Evolutionary conservation across 2,329 filamentous ascomycete genomes (phyloP).

Genomic region (Neonectria magnoliae): DNA sequence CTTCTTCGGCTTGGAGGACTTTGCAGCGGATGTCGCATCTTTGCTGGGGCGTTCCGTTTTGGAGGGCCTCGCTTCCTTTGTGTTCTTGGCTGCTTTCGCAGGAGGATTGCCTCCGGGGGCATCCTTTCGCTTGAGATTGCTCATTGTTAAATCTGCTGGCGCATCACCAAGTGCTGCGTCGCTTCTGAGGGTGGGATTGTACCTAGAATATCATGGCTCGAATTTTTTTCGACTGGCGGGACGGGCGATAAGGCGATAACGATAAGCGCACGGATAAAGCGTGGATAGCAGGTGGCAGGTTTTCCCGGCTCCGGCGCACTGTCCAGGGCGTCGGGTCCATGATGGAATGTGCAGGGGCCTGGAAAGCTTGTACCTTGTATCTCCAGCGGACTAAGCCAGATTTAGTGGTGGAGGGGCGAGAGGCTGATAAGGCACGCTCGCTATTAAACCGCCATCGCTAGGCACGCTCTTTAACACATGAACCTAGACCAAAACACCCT

Average conservation of each 20-base stretch:
- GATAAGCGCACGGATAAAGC: slow-evolving; percentile 16
- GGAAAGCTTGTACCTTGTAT: slow-evolving; percentile 9
- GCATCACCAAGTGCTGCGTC: slow-evolving; percentile 39
- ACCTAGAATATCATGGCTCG: slow-evolving; percentile 32
- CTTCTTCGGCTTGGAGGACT: slow-evolving; percentile 48
- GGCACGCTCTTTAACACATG: slow-evolving; percentile 38
- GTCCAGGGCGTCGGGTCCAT: slow-evolving; percentile 1
- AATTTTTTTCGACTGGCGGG: slow-evolving; percentile 47
- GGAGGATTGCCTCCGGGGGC: slow-evolving; percentile 62
- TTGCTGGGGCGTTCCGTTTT: slow-evolving; percentile 53
- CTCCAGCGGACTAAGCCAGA: slow-evolving; percentile 6
- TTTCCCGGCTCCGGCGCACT: slow-evolving; percentile 28
- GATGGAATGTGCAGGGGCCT: neutral
- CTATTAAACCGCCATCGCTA: slow-evolving; percentile 13
- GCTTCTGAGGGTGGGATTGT: slow-evolving; percentile 34
- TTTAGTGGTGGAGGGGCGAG: slow-evolving; percentile 16
- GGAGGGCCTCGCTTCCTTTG: slow-evolving; percentile 58
- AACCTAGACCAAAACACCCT: slow-evolving; percentile 15
- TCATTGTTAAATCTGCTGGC: slow-evolving; percentile 56
- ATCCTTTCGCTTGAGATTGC: slow-evolving; percentile 67
- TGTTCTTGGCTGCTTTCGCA: slow-evolving; percentile 59
- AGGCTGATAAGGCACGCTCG: slow-evolving; percentile 10
- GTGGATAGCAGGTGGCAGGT: slow-evolving; percentile 22
- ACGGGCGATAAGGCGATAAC: slow-evolving; percentile 39
- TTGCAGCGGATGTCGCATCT: slow-evolving; percentile 42